Base-by-base conservation (phyloP, 768 basidiomycete species). In the Phlebiopsis flavidoalba region DNA sequence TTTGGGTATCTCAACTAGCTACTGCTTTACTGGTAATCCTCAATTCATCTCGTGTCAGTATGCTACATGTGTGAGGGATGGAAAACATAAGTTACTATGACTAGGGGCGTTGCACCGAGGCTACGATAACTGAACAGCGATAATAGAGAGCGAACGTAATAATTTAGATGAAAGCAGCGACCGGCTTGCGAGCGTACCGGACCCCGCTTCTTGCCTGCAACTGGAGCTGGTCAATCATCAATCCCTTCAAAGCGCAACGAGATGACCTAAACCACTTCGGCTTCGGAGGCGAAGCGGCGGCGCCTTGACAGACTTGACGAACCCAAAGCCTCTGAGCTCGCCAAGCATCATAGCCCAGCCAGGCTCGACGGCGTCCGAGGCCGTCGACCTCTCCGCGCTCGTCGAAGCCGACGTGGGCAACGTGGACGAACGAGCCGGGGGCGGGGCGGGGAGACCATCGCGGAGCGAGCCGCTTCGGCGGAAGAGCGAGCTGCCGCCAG, bases 351-450 rank as follows among this genome's bases (percentile, higher is more conserved):
- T 76, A 64, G 74, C 78, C 85, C 84, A 87, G 26, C 80, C 76
- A 0, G 79, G 77, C 51, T 84, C 82, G 45, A 84, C 73, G 61
- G 78, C 80, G 53, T 77, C 78, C 50, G 80, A 81, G 8, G 80
- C 76, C 71, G n/a, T 85, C 83, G 63, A 84, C 76, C 57, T 73
- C 70, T 4, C 83, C 83, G 8, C 77, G 73, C 57, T 72, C 74
- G 65, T 79, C 80, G 53, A 86, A 71, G 8, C 86, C 86, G 54
- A 88, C 79, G 68, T 89, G 88, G 21, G 82, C 79, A 57, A 87
- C 76, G 66, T 89, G 87, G 59, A 81, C 80, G 69, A 88, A 89
- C 21, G 87, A 83, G 59, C 83, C 77, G 4, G 82, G 79, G 0
- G 79, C 72, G 26, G 0, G 87, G 87, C 17, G 78, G 68, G 14